Conservation (phyloP, 1,139 yeast genomes). For the Groenewaldozyma auringiensis region DNA sequence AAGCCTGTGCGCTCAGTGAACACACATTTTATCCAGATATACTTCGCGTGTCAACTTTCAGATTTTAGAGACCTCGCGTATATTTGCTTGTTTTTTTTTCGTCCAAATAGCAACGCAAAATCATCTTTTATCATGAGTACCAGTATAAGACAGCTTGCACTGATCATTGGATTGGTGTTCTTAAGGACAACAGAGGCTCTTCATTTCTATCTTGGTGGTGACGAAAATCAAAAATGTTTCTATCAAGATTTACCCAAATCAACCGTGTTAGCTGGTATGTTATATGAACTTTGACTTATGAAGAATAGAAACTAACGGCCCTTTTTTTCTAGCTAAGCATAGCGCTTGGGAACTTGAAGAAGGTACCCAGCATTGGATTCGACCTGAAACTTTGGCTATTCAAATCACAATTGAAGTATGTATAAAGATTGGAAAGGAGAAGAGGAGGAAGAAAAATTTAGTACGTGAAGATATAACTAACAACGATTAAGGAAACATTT, state of each 20-base stretch:
- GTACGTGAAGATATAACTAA: too few species aligned
- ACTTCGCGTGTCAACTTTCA: too few species aligned
- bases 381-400: slow-evolving; percentile 40
- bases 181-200: slow-evolving; percentile 22
- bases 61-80: too few species aligned
- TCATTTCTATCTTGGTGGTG: slow-evolving; percentile 52
- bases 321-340: slow-evolving; percentile 33
- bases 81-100: too few species aligned
- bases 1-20: too few species aligned
- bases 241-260: slow-evolving; percentile 55
- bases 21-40: too few species aligned
- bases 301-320: background rate
- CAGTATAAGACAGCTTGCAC: too few species aligned
- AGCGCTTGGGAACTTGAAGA: slow-evolving; percentile 50
- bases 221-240: slow-evolving; percentile 53
- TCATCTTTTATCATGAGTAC: too few species aligned
- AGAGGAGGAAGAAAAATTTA: background rate
- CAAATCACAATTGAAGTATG: slow-evolving; percentile 44
- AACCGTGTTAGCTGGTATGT: slow-evolving; percentile 48
- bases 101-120: too few species aligned
- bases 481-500: slow-evolving; percentile 45
- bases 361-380: slow-evolving; percentile 37
- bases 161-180: background rate
- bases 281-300: background rate
- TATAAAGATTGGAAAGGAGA: background rate